Base-by-base conservation (phyloP, 192 early-diverging fungal genomes). In the Pilaira anomala region DNA sequence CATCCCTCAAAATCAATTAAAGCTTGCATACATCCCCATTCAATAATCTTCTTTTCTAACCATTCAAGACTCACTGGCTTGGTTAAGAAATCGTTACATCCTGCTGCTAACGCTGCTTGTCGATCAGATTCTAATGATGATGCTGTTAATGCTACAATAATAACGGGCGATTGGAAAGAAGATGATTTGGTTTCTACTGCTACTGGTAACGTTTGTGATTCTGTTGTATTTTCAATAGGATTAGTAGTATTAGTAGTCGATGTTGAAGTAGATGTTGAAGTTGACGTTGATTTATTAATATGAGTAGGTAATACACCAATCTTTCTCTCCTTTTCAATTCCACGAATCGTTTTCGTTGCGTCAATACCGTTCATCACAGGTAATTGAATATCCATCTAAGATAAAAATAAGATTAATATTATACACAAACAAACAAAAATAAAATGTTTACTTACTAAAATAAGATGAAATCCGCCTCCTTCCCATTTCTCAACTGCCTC, bases 21-120 rank as follows among this genome's bases (percentile, higher is more conserved):
- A 0, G 91, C 90, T 63, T 95, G 93, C 88, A 95, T 95, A 59
- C 88, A 87, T 14, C 92, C 93, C 93, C 93, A 95, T 64, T 95
- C 93, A 22, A 88, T 77, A 62, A 95, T 90, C 78, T 93, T 93
- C 30, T 84, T 80, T 62, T 87, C 86, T 18, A 95, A 75, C 93
- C 93, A 95, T 19, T 81, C 78, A 12, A 93, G 67, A 63, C 83
- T 87, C 19, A 93, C 87, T 2, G 93, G 93, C 65, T 95, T 95
- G 42, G 90, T 95, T 58, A 95, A 69, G 72, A 91, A 95, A 76
- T 95, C 93, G 69, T 95, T 93, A 60, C 93, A 95, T 0, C 93
- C 93, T 3, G 91, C 93, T 33, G 84, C 75, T 39, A 93, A 72
- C 7, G 93, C 93, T 28, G 84, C 88, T 29, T 85, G 75, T 24